Conservation (phyloP, 2,329 filamentous ascomycete genomes). For the Pseudogymnoascus sp. region DNA sequence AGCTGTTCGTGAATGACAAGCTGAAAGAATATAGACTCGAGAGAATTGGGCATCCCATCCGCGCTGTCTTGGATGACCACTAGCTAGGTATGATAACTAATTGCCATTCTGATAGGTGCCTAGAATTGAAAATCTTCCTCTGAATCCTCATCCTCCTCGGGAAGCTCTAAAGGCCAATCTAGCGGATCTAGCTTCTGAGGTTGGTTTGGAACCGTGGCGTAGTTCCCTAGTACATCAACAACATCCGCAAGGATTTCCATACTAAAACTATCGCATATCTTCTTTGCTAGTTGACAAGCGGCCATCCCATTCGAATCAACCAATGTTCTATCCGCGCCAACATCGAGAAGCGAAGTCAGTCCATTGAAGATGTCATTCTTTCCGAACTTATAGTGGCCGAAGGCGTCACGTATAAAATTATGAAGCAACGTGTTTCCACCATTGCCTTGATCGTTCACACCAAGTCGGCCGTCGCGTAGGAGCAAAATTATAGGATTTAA, state of each 20-base stretch:
- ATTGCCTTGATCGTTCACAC: neutral
- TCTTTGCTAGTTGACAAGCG: neutral
- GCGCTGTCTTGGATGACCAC: too few relatives aligned
- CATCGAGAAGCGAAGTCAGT: neutral
- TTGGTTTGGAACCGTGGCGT: neutral
- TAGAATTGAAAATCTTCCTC: neutral
- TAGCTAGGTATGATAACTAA: neutral
- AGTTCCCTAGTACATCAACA: neutral
- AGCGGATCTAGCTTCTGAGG: neutral
- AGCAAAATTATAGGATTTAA: neutral
- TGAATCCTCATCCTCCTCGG: neutral
- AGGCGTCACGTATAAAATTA: neutral
- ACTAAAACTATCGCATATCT: neutral
- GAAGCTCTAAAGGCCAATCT: neutral
- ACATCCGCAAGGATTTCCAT: neutral
- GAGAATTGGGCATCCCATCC: too few relatives aligned
- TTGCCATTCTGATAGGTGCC: neutral
- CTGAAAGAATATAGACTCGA: slow-evolving; percentile 40
- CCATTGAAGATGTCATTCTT: neutral
- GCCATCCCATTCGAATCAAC: neutral
- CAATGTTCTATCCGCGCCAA: neutral
- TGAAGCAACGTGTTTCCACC: neutral
- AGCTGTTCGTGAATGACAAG: slow-evolving; percentile 50
- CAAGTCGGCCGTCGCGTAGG: neutral
- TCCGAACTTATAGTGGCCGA: neutral